Evolutionary conservation across 2,329 filamentous ascomycete genomes (phyloP).

Genomic region (Myotisia sp.): DNA sequence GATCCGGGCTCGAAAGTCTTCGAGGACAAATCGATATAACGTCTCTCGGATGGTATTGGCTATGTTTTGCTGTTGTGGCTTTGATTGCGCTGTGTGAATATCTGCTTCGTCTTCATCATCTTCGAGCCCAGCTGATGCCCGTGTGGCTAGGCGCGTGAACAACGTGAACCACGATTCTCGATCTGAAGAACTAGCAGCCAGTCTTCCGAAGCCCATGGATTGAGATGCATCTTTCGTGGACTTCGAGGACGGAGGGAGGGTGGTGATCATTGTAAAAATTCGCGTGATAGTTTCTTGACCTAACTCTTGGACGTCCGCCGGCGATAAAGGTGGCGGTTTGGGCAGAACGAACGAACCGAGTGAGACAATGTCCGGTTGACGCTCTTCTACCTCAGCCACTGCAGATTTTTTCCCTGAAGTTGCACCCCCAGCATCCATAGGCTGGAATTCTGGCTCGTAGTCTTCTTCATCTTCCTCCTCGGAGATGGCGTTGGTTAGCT

Average conservation of each 20-base stretch:
- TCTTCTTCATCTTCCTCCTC: slow-evolving; percentile 64
- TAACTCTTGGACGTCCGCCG: slow-evolving; percentile 56
- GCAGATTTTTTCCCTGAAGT: slow-evolving; percentile 44
- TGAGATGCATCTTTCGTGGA: slow-evolving; percentile 35
- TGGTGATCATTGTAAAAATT: slow-evolving; percentile 63
- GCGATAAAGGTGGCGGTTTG: slow-evolving; percentile 57
- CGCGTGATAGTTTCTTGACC: slow-evolving; percentile 61
- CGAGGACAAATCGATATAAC: slow-evolving; percentile 72
- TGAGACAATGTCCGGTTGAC: slow-evolving; percentile 43
- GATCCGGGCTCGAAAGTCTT: slow-evolving; percentile 80
- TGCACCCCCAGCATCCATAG: slow-evolving; percentile 41
- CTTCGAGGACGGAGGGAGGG: slow-evolving; percentile 51
- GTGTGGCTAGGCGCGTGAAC: slow-evolving; percentile 69
- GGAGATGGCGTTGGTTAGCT: slow-evolving; percentile 18
- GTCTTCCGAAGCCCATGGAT: slow-evolving; percentile 59
- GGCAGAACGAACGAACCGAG: slow-evolving; percentile 67
- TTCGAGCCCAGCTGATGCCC: slow-evolving; percentile 58
- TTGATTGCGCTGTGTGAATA: slow-evolving; percentile 23
- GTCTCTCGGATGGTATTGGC: slow-evolving; percentile 60
- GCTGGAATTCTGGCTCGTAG: slow-evolving; percentile 77
- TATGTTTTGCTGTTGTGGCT: slow-evolving; percentile 18
- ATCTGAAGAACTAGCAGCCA: slow-evolving; percentile 73
- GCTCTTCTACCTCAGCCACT: slow-evolving; percentile 62
- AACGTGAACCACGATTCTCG: slow-evolving; percentile 85
- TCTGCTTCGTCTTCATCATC: slow-evolving; percentile 18